Evolutionary conservation across 768 basidiomycete genomes (phyloP).

Genomic region (Amanita fuliginea): DNA sequence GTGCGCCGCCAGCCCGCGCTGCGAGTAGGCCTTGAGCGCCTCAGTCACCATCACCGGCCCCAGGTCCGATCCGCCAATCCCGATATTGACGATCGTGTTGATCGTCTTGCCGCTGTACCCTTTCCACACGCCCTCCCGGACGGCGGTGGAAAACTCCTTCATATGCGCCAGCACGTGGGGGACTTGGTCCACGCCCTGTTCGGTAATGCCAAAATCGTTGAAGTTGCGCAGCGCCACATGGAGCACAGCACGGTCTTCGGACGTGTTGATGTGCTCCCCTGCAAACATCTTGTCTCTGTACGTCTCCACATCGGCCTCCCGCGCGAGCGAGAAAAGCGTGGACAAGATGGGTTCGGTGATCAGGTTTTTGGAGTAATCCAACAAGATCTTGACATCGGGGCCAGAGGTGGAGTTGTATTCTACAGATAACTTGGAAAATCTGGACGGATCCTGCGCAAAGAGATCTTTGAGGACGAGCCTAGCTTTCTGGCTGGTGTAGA

Average conservation of each 20-base stretch:
- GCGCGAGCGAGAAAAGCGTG: conserved; percentile 67
- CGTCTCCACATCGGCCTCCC: conserved; percentile 78
- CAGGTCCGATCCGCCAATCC: conserved; percentile 96
- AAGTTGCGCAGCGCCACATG: conserved; percentile 88
- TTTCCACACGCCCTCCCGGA: conserved; percentile 86
- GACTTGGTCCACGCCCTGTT: conserved; percentile 79
- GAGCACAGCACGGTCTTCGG: conserved; percentile 93
- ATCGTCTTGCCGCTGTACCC: conserved; percentile 97
- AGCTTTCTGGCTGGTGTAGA: conserved; percentile 63
- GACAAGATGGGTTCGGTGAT: conserved; percentile 78
- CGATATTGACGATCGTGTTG: conserved; percentile 94
- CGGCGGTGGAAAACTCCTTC: conserved; percentile 74
- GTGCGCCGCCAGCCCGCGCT: conserved; percentile 74
- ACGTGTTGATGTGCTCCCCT: conserved; percentile 97
- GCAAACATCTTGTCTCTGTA: conserved; percentile 89
- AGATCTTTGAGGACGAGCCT: conserved; percentile 85
- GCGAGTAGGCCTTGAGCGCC: conserved; percentile 83
- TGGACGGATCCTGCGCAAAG: conserved; percentile 77
- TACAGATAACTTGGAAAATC: conserved; percentile 79
- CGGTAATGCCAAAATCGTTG: conserved; percentile 65
- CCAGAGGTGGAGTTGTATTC: conserved; percentile 61
- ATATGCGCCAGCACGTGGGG: conserved; percentile 80
- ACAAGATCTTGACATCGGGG: conserved; percentile 67
- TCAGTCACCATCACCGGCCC: conserved; percentile 99
- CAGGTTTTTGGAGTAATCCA: conserved; percentile 97